A percentile compares a stretch with the other conserved stretches of the same genome.
These are phyloP conservation scores for Podochytrium sp. DNA, from an alignment of 192 early-diverging fungal species.

Conservation along the genomic window DNA sequence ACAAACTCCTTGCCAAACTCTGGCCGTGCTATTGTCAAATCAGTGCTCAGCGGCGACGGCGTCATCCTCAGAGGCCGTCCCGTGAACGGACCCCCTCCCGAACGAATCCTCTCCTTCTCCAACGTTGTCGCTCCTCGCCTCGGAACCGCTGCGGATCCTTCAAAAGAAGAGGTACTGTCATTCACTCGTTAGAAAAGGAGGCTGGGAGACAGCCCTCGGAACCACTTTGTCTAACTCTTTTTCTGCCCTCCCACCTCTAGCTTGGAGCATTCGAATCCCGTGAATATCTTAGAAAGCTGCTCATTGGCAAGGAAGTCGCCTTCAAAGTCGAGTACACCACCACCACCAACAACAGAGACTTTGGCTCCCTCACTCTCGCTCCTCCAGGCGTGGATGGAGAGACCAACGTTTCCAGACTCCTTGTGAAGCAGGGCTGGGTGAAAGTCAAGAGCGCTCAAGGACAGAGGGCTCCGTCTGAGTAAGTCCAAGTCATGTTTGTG, in stretches of 20 bases:
- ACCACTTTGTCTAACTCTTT: not conserved
- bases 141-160: slow-evolving; percentile 72
- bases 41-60: slow-evolving; percentile 89
- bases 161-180: slow-evolving; percentile 79
- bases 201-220: not conserved
- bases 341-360: slow-evolving; percentile 61
- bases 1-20: slow-evolving; percentile 27
- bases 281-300: slow-evolving; percentile 82
- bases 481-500: slow-evolving; percentile 27
- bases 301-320: slow-evolving; percentile 88
- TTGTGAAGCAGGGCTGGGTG: slow-evolving; percentile 84
- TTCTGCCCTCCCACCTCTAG: slow-evolving; percentile 23
- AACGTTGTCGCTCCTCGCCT: slow-evolving; percentile 84
- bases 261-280: slow-evolving; percentile 78
- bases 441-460: slow-evolving; percentile 63
- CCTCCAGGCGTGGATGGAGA: slow-evolving; percentile 54
- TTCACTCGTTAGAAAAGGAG: not conserved
- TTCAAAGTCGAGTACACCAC: slow-evolving; percentile 83
- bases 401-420: slow-evolving; percentile 70
- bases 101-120: slow-evolving; percentile 80
- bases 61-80: slow-evolving; percentile 86
- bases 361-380: slow-evolving; percentile 53
- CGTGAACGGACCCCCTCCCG: slow-evolving; percentile 80
- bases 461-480: slow-evolving; percentile 44
- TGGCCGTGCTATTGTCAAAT: slow-evolving; percentile 81